Evolutionary conservation across 2,329 filamentous ascomycete species (phyloP), one percentile per base, ranked within the genome.

Genomic region (Chaetomiaceae sp.): DNA sequence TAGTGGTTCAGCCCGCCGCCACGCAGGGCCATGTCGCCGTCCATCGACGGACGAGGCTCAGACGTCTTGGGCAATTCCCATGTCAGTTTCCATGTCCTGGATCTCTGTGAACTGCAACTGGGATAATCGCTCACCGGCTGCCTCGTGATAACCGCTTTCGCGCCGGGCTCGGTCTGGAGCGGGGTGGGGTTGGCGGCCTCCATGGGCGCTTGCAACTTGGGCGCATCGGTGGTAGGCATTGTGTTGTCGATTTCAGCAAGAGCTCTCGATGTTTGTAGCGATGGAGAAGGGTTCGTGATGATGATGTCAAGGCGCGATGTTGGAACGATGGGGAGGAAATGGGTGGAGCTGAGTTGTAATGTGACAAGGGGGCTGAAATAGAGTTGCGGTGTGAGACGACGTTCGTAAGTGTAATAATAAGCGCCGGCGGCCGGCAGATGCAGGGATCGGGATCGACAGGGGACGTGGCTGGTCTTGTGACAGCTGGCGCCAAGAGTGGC

Each of bases 131-230:
- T 47, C 30, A 58, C 55, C 46, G 53, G 55, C 38, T 58, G 55
- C 38, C 43, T 29, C 1, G 48, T 44, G 33, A 58, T 46, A 14
- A 58, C 21, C 1, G 13, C 27, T 14, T 47, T 21, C 3, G 5
- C 38, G 25, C 27, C 30, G 16, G 25, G 20, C 30, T 32, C 37
- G 14, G 9, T 10, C 21, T 25, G 36, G 11, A 44, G 36, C 13
- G 9, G 50, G 23, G 37, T 46, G 49, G 46, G 49, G 47, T 42
- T 54, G 48, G 51, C 42, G 13, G 51, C 55, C 38, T 53, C 42
- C 55, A 58, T 58, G 27, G 56, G 56, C 43, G 53, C 10, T 25
- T 58, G 56, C 33, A 45, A 23, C 42, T 45, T 49, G n/a, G 56
- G 56, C 29, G 30, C 43, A 7, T 51, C 20, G 41, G 33, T 32